A percentile compares a stretch with the other conserved stretches of the same genome.
phyloP scores from a whole-genome alignment of 495 filamentous ascomycete genomes.

The Staphylotrichum longicolle region DNA sequence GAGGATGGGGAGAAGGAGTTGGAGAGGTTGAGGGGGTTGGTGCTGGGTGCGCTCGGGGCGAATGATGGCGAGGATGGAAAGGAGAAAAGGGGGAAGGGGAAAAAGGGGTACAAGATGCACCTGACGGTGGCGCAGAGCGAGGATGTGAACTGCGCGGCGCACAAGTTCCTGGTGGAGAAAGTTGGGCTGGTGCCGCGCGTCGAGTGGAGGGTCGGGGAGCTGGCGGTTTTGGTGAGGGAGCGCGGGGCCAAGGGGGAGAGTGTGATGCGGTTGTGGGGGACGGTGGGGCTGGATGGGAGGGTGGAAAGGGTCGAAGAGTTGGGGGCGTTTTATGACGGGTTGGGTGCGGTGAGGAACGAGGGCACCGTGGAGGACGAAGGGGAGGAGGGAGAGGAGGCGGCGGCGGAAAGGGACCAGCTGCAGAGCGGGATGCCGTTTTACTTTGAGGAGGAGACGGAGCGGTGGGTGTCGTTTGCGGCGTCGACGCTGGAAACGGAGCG shows the following conservation, averaged over 20 bases:
- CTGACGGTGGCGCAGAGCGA: constrained; percentile 56
- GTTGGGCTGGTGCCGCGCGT: constrained; percentile 38
- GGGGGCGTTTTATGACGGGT: constrained; percentile 21
- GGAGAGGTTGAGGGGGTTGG: constrained; percentile 18
- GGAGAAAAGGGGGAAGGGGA: not conserved
- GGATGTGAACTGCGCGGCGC: constrained; percentile 31
- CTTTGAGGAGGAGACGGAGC: constrained; percentile 29
- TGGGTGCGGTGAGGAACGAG: no score
- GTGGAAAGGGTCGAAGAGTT: constrained; percentile 22
- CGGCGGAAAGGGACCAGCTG: constrained; percentile 19
- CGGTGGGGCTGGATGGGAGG: constrained; percentile 43
- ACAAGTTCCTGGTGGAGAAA: constrained; percentile 48
- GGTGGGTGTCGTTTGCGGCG: constrained; percentile 27
- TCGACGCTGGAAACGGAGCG: not conserved
- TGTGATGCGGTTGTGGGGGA: constrained; percentile 49
- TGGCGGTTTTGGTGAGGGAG: constrained; percentile 50
- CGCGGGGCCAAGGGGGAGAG: constrained; percentile 22
- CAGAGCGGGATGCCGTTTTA: constrained; percentile 21
- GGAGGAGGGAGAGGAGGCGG: constrained; percentile 2
- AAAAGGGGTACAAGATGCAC: constrained; percentile 38
- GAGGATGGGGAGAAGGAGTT: constrained; percentile 12
- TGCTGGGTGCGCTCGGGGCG: constrained; percentile 29
- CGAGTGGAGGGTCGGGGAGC: constrained; percentile 42
- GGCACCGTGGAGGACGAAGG: no score
- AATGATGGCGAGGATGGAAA: not conserved